phyloP scores from a whole-genome alignment of 306 rosid species.

The Castanea crenata region DNA sequence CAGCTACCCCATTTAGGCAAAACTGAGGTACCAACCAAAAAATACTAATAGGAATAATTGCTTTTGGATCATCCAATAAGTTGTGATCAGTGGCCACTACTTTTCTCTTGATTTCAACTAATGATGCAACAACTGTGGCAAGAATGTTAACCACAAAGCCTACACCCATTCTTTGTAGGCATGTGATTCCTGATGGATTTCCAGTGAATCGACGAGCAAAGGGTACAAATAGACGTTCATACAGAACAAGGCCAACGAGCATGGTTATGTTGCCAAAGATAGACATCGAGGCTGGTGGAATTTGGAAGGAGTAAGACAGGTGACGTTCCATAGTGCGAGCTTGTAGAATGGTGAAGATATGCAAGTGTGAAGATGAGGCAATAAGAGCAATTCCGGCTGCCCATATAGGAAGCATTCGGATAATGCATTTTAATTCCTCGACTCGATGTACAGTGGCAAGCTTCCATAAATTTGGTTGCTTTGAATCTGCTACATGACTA shows the following conservation, averaged over 20 bases:
- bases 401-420: conserved; percentile 75
- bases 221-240: conserved; percentile 68
- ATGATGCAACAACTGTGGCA: conserved; percentile 56
- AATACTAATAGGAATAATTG: conserved; percentile 59
- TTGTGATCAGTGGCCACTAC: conserved; percentile 38
- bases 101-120: conserved; percentile 58
- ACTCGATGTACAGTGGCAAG: conserved; percentile 68
- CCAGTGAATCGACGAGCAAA: conserved; percentile 46
- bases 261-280: conserved; percentile 55
- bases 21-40: conserved; percentile 81
- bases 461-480: conserved; percentile 60
- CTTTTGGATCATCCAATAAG: conserved; percentile 59
- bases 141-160: conserved; percentile 56
- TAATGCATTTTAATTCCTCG: conserved; percentile 71
- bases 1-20: conserved; percentile 58
- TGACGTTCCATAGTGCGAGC: conserved; percentile 72
- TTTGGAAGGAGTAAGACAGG: conserved; percentile 47
- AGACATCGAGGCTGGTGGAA: conserved; percentile 67
- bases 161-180: conserved; percentile 81
- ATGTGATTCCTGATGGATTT: conserved; percentile 69
- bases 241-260: conserved; percentile 60
- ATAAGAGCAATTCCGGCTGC: conserved; percentile 54
- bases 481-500: conserved; percentile 24
- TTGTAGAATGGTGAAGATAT: conserved; percentile 65
- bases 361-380: conserved; percentile 53